Conservation (phyloP, 1,139 yeast species). For the Saccharomycopsis hybrid region DNA sequence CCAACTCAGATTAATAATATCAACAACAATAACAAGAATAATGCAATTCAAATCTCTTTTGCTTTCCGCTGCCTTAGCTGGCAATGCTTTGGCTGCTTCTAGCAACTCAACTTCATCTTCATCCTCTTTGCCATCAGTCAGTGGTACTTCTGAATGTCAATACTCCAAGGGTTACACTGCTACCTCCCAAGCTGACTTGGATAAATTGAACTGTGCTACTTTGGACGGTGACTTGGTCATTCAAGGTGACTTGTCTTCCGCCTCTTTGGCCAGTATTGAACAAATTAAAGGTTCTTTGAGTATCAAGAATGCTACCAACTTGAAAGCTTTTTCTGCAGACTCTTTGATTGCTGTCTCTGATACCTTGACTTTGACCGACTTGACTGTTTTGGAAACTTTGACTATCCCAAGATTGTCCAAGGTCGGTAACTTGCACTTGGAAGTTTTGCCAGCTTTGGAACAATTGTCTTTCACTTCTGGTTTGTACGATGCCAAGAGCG, state of each 20-base stretch:
- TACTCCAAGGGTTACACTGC: slow-evolving; percentile 76
- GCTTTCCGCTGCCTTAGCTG: slow-evolving; percentile 29
- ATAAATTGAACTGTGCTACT: slow-evolving; percentile 67
- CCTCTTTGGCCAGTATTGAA: slow-evolving; percentile 54
- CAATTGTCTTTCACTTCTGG: slow-evolving; percentile 66
- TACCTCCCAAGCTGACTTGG: slow-evolving; percentile 73
- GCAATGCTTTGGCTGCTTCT: slow-evolving; percentile 32
- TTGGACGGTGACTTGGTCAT: slow-evolving; percentile 74
- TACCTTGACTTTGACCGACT: slow-evolving; percentile 50
- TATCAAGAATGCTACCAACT: slow-evolving; percentile 57
- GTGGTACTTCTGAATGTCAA: slow-evolving; percentile 61
- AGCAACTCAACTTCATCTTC: slow-evolving; percentile 24
- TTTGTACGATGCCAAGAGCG: slow-evolving; percentile 65
- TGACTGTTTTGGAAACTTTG: slow-evolving; percentile 62
- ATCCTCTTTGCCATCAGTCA: slow-evolving; percentile 36
- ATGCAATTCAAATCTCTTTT: slow-evolving; percentile 41
- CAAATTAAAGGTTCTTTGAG: slow-evolving; percentile 70
- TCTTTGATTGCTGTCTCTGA: slow-evolving; percentile 70
- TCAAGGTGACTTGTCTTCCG: slow-evolving; percentile 52
- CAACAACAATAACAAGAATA: slow-evolving; percentile 9
- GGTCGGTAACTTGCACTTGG: slow-evolving; percentile 72
- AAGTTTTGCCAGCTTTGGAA: slow-evolving; percentile 78
- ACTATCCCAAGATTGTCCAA: slow-evolving; percentile 74
- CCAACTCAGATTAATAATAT: neutral
- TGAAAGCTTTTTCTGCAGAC: slow-evolving; percentile 69